Evolutionary conservation across 768 basidiomycete genomes (phyloP).

Genomic region (Panellus pusillus): DNA sequence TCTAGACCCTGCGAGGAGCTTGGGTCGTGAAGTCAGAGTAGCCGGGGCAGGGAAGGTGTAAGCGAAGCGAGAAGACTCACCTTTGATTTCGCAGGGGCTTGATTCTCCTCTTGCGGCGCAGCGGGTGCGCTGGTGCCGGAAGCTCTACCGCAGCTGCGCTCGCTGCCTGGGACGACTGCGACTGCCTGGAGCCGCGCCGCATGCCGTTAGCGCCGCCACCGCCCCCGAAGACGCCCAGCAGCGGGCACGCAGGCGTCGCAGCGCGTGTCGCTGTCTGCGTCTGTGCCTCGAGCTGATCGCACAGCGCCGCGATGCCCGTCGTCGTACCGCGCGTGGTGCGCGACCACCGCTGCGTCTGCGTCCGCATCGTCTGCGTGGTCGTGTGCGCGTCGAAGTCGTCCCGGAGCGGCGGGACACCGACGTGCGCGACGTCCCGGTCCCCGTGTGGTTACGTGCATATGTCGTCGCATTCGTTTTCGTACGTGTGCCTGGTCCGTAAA

Average conservation of each 20-base stretch:
- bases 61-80: background rate
- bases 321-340: constrained; percentile 12
- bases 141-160: too few species aligned
- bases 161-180: background rate
- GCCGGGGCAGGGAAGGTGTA: background rate
- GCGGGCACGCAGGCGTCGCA: constrained; percentile 2
- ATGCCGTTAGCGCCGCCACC: too few species aligned
- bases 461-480: constrained; percentile 7
- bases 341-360: constrained; percentile 19
- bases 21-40: background rate
- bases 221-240: background rate
- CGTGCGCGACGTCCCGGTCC: constrained; percentile 16
- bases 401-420: constrained; percentile 38
- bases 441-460: constrained; percentile 38
- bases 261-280: background rate
- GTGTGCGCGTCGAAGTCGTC: constrained; percentile 44
- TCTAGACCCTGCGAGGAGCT: constrained; percentile 29
- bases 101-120: background rate
- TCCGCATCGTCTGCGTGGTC: background rate
- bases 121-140: too few species aligned
- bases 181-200: too few species aligned
- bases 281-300: constrained; percentile 12
- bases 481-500: too few species aligned
- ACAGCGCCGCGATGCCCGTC: background rate
- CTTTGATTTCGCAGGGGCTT: background rate